Evolutionary conservation across 768 basidiomycete genomes (phyloP).

Genomic region (Calocera cornea): DNA sequence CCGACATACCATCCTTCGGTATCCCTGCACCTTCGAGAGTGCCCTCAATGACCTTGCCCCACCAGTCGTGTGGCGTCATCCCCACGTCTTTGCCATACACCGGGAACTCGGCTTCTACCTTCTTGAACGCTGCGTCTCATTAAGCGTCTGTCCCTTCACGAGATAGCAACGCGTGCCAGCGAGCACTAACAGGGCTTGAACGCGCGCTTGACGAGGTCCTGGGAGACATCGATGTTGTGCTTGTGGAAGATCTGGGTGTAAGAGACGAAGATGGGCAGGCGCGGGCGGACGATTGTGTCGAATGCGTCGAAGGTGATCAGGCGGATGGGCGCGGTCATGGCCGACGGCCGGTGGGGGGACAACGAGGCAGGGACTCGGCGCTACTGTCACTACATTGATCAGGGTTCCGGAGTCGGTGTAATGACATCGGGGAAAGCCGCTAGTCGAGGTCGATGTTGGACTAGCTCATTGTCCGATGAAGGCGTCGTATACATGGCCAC

Average conservation of each 20-base stretch:
- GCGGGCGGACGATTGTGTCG: slow-evolving; percentile 1
- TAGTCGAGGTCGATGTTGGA: too few relatives aligned
- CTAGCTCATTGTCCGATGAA: too few relatives aligned
- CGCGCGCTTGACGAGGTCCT: not conserved
- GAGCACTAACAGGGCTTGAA: slow-evolving; percentile 1
- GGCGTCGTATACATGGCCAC: too few relatives aligned
- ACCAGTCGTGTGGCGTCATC: not conserved
- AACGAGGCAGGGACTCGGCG: too few relatives aligned
- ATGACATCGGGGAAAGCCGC: too few relatives aligned
- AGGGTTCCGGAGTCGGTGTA: too few relatives aligned
- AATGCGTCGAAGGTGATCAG: slow-evolving; percentile 3
- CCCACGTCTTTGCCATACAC: not conserved
- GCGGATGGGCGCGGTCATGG: not conserved
- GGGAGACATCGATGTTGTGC: not conserved
- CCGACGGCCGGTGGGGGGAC: too few relatives aligned
- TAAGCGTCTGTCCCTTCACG: not conserved
- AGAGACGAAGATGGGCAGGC: not conserved
- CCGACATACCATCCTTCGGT: not conserved
- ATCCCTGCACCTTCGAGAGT: not conserved
- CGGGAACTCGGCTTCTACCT: not conserved
- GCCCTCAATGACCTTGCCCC: not conserved
- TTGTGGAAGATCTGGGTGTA: not conserved
- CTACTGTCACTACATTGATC: too few relatives aligned
- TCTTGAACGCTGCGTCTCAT: not conserved
- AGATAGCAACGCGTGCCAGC: not conserved